phyloP scores from a whole-genome alignment of 805 yeast genomes.

The Hanseniaspora meyeri region DNA sequence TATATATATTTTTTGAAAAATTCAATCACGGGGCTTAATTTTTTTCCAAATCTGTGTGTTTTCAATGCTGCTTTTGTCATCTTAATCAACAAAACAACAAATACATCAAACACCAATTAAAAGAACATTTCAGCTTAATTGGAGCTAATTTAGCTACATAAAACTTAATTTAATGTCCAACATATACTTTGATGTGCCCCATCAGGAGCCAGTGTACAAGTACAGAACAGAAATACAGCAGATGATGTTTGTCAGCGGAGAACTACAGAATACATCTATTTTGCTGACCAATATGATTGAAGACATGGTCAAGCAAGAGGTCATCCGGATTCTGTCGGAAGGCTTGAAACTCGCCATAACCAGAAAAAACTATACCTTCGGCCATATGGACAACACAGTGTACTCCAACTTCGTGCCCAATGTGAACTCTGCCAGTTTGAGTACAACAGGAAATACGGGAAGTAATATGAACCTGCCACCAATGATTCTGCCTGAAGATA shows the following conservation, averaged over 20 bases:
- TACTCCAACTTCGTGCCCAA: neutral
- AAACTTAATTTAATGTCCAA: constrained; percentile 9
- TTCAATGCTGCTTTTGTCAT: no score
- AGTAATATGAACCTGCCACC: constrained; percentile 58
- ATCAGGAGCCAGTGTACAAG: constrained; percentile 39
- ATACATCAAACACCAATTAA: no score
- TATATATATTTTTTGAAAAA: no score
- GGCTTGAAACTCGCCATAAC: neutral
- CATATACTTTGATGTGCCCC: constrained; percentile 21
- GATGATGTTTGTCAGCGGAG: constrained; percentile 98
- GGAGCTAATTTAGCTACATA: neutral
- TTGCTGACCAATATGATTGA: constrained; percentile 88
- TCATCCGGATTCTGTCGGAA: constrained; percentile 56
- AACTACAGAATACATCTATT: constrained; percentile 83
- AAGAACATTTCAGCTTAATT: no score
- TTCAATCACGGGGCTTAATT: no score
- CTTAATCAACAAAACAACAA: no score
- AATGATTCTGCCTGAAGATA: constrained; percentile 85
- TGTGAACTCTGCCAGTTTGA: neutral
- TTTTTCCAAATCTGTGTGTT: no score
- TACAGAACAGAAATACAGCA: constrained; percentile 90
- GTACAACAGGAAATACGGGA: neutral
- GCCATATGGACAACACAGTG: neutral
- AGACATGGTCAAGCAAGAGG: constrained; percentile 90
- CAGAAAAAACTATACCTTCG: constrained; percentile 3